phyloP scores from a whole-genome alignment of 768 basidiomycete species.

The Chlorophyllum brunneum region DNA sequence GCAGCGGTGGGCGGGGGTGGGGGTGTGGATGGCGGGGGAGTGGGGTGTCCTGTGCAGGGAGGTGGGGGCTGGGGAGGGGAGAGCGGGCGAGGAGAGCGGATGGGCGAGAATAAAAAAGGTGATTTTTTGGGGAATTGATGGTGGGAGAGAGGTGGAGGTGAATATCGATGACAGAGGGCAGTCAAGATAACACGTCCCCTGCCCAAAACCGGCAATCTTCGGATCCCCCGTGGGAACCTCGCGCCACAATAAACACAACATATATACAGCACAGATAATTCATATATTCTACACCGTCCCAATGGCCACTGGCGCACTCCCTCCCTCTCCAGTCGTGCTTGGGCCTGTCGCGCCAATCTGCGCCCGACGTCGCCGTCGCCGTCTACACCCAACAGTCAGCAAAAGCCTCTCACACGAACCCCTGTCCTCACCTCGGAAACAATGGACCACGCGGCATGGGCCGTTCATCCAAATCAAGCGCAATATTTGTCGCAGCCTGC shows the following conservation, averaged over 20 bases:
- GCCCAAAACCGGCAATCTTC: conserved; percentile 39
- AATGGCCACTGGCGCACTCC: background rate
- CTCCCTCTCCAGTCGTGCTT: background rate
- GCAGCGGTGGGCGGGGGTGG: conserved; percentile 9
- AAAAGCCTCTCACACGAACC: conserved; percentile 11
- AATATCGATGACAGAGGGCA: conserved; percentile 45
- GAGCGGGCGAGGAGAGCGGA: background rate
- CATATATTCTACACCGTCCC: conserved; percentile 4
- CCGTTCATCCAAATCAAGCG: conserved; percentile 88
- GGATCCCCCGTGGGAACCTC: conserved; percentile 35
- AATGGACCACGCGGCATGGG: conserved; percentile 89
- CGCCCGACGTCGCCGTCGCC: conserved; percentile 29
- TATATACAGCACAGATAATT: background rate
- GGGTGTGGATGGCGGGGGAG: conserved; percentile 10
- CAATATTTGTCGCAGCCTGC: conserved; percentile 89
- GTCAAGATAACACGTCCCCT: conserved; percentile 39
- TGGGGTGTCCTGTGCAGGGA: conserved; percentile 15
- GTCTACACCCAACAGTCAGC: conserved; percentile 13
- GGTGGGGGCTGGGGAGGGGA: conserved; percentile 14
- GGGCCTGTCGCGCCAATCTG: conserved; percentile 1
- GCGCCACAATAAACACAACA: background rate
- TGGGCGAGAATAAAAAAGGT: conserved; percentile 4
- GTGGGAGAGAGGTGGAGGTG: conserved; percentile 19
- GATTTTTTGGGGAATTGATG: conserved; percentile 11
- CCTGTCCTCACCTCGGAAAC: conserved; percentile 63